Conservation (phyloP, 768 basidiomycete genomes). For the Lactarius pseudohatsudake region DNA sequence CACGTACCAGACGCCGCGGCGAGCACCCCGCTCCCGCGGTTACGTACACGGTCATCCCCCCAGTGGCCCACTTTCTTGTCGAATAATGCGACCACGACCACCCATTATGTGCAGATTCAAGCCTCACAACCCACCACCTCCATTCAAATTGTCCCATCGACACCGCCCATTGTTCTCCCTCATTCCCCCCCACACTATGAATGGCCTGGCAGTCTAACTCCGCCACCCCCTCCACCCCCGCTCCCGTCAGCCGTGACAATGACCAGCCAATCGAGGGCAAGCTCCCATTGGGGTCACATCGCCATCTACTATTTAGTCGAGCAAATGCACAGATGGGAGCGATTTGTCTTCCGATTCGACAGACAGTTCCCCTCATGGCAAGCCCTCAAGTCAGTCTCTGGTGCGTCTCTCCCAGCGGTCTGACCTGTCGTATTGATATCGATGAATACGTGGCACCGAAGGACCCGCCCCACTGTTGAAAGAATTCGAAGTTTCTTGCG, state of each 20-base stretch:
- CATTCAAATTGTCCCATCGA: constrained; percentile 30
- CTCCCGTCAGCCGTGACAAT: constrained; percentile 33
- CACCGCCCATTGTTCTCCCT: constrained; percentile 26
- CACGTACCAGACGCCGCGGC: constrained; percentile 42
- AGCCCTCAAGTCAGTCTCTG: constrained; percentile 70
- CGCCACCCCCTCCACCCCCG: constrained; percentile 20
- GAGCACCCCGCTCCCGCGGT: constrained; percentile 19
- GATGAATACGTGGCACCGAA: constrained; percentile 33
- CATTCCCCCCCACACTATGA: constrained; percentile 30
- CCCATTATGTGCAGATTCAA: constrained; percentile 32
- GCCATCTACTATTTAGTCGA: constrained; percentile 76
- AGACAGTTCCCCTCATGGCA: constrained; percentile 71
- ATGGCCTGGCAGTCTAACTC: constrained; percentile 22
- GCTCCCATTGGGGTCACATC: constrained; percentile 77
- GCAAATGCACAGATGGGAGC: constrained; percentile 80
- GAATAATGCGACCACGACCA: constrained; percentile 28
- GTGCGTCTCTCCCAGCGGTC: constrained; percentile 40
- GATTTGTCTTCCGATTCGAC: constrained; percentile 79
- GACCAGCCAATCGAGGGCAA: constrained; percentile 40
- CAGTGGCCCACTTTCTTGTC: constrained; percentile 31
- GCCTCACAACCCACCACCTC: constrained; percentile 26
- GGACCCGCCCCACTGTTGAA: constrained; percentile 70
- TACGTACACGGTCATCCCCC: constrained; percentile 30
- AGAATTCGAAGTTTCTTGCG: constrained; percentile 78
- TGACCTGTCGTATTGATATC: neutral